Conservation (phyloP, 768 basidiomycete species). For the Boletus reticulatus region DNA sequence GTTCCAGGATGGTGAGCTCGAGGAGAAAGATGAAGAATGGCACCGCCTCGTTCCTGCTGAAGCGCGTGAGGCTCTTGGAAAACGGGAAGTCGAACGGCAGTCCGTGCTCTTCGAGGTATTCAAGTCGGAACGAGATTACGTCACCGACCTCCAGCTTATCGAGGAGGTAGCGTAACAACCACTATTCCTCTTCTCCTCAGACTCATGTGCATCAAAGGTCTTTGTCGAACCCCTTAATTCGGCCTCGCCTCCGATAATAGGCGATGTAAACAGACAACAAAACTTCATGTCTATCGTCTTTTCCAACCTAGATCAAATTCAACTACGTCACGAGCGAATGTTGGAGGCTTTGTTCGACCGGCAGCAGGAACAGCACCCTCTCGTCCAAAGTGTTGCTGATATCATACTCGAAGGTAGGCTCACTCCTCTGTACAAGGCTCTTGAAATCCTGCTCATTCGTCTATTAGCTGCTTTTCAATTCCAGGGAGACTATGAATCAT, state of each 20-base stretch:
- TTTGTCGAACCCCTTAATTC: constrained; percentile 66
- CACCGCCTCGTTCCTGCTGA: constrained; percentile 71
- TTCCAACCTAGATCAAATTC: constrained; percentile 71
- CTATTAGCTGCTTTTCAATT: constrained; percentile 40
- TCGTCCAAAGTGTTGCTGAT: constrained; percentile 81
- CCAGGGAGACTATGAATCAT: constrained; percentile 68
- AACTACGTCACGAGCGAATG: constrained; percentile 64
- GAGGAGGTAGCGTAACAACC: constrained; percentile 49
- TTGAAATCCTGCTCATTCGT: constrained; percentile 15
- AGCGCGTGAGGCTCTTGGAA: constrained; percentile 67
- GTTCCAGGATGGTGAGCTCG: constrained; percentile 66
- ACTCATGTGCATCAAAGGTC: constrained; percentile 42
- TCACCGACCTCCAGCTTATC: constrained; percentile 71
- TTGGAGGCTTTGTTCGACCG: constrained; percentile 72
- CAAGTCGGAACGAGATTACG: constrained; percentile 87
- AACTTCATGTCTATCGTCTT: constrained; percentile 81
- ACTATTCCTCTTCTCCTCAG: not conserved
- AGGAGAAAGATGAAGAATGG: constrained; percentile 81
- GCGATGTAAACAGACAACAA: constrained; percentile 46
- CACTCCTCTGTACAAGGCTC: not conserved
- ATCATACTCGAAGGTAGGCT: constrained; percentile 75
- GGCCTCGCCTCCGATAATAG: constrained; percentile 64
- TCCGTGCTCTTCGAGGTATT: constrained; percentile 87
- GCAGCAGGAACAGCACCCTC: constrained; percentile 81
- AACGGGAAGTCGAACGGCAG: constrained; percentile 81